These are phyloP conservation scores for Dichotomopilus funicola DNA, from an alignment of 2,329 filamentous ascomycete species.

Conservation along the genomic window DNA sequence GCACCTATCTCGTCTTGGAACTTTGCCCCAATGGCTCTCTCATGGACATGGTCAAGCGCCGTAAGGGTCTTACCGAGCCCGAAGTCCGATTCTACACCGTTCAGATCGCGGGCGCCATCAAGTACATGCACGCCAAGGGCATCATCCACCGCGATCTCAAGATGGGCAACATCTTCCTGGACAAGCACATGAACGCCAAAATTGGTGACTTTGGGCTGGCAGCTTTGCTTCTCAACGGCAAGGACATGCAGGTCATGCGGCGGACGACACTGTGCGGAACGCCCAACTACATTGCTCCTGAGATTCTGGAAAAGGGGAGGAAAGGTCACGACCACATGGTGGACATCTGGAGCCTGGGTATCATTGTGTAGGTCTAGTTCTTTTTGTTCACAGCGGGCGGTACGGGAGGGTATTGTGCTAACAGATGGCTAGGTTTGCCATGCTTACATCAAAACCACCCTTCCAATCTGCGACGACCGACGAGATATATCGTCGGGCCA, in stretches of 20 bases:
- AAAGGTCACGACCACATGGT: constrained; percentile 97
- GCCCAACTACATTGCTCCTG: constrained; percentile 95
- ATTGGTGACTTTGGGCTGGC: constrained; percentile 96
- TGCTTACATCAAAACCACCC: constrained; percentile 91
- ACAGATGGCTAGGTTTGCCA: constrained; percentile 63
- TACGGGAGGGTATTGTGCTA: constrained; percentile 11
- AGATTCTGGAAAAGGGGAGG: constrained; percentile 89
- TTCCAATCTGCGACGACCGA: constrained; percentile 90
- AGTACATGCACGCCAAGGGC: constrained; percentile 92
- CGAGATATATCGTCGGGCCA: constrained; percentile 70
- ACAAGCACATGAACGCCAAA: constrained; percentile 93
- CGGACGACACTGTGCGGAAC: constrained; percentile 94
- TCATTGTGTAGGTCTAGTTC: constrained; percentile 67
- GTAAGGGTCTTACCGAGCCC: constrained; percentile 84
- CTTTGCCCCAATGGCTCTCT: constrained; percentile 92
- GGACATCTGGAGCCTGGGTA: constrained; percentile 95
- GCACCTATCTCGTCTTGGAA: constrained; percentile 90
- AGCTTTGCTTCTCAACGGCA: constrained; percentile 82
- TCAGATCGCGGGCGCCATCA: constrained; percentile 93
- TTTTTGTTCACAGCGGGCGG: no score
- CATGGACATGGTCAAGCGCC: constrained; percentile 94
- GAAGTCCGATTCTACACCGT: constrained; percentile 92
- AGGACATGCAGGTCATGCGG: constrained; percentile 76
- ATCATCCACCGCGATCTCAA: constrained; percentile 97
- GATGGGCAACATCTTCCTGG: constrained; percentile 96